These are phyloP conservation scores for Tylopilus sp. DNA, from an alignment of 768 basidiomycete species.

Conservation along the genomic window DNA sequence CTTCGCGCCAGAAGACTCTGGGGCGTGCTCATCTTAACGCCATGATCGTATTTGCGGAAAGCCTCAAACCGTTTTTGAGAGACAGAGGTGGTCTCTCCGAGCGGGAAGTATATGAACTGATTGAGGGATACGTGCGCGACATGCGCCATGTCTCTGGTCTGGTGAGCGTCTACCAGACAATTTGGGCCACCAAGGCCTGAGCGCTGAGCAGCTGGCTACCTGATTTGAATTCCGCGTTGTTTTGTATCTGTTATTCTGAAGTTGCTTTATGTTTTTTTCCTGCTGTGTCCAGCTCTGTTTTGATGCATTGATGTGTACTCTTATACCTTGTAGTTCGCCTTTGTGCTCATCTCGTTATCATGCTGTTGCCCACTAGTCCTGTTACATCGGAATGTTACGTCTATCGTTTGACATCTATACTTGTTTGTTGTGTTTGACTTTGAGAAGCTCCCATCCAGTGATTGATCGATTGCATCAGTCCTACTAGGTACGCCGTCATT, in stretches of 20 bases:
- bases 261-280: background rate
- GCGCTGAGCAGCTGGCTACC: background rate
- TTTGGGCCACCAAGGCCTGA: slow-evolving; percentile 40
- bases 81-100: slow-evolving; percentile 36
- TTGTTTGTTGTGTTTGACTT: background rate
- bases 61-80: slow-evolving; percentile 46
- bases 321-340: background rate
- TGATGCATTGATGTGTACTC: background rate
- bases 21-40: slow-evolving; percentile 42
- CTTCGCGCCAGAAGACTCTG: slow-evolving; percentile 33
- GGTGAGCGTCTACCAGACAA: slow-evolving; percentile 46
- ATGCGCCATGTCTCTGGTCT: slow-evolving; percentile 45
- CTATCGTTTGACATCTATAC: slow-evolving; percentile 1
- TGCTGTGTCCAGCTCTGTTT: background rate
- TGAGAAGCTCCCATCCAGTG: too few relatives aligned
- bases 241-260: background rate
- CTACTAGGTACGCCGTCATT: too few relatives aligned
- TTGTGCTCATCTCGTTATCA: too few relatives aligned
- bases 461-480: too few relatives aligned
- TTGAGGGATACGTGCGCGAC: slow-evolving; percentile 45
- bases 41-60: slow-evolving; percentile 43
- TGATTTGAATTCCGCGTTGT: background rate
- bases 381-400: too few relatives aligned
- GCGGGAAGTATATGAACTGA: slow-evolving; percentile 37
- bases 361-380: too few relatives aligned